Evolutionary conservation across 495 filamentous ascomycete species (phyloP).

Genomic region (Penicillium canariense): DNA sequence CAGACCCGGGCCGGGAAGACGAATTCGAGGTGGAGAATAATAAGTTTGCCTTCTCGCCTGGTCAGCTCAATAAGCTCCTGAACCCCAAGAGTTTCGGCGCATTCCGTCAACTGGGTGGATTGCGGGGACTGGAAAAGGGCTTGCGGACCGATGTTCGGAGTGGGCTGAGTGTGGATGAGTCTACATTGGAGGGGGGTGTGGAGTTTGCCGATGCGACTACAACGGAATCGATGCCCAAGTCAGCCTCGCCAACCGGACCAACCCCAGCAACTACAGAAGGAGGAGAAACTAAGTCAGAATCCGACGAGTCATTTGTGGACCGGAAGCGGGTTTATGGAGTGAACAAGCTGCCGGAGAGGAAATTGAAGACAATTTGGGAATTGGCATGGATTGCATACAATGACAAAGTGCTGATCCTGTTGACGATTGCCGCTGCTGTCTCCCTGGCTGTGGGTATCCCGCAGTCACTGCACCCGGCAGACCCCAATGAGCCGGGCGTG

Average conservation of each 20-base stretch:
- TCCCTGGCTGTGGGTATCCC: slow-evolving; percentile 82
- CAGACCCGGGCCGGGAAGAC: slow-evolving; percentile 66
- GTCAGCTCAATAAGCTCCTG: slow-evolving; percentile 73
- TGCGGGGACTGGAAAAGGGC: slow-evolving; percentile 73
- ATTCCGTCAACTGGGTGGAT: slow-evolving; percentile 75
- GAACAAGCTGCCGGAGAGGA: slow-evolving; percentile 70
- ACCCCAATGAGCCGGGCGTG: slow-evolving; percentile 53
- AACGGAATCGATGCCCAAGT: slow-evolving; percentile 28
- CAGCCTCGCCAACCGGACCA: slow-evolving; percentile 25
- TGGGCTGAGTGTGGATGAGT: slow-evolving; percentile 77
- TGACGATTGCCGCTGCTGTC: slow-evolving; percentile 75
- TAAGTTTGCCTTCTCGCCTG: slow-evolving; percentile 77
- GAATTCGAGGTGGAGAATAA: slow-evolving; percentile 77
- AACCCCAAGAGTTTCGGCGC: slow-evolving; percentile 80
- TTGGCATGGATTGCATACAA: slow-evolving; percentile 82
- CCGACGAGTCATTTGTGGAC: slow-evolving; percentile 52
- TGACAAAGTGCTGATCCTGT: slow-evolving; percentile 77
- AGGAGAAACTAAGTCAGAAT: slow-evolving; percentile 18
- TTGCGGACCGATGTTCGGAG: slow-evolving; percentile 63
- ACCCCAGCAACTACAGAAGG: slow-evolving; percentile 29
- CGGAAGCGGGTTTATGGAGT: slow-evolving; percentile 65
- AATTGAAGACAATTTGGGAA: slow-evolving; percentile 67
- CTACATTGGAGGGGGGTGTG: slow-evolving; percentile 57
- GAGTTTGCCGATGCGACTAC: slow-evolving; percentile 62
- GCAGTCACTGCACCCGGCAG: slow-evolving; percentile 51